Percentiles rank a stretch among this genome's conserved stretches.
These are phyloP conservation scores for Sclerotinia glacialis DNA, from an alignment of 2,329 filamentous ascomycete species.

Conservation along the genomic window DNA sequence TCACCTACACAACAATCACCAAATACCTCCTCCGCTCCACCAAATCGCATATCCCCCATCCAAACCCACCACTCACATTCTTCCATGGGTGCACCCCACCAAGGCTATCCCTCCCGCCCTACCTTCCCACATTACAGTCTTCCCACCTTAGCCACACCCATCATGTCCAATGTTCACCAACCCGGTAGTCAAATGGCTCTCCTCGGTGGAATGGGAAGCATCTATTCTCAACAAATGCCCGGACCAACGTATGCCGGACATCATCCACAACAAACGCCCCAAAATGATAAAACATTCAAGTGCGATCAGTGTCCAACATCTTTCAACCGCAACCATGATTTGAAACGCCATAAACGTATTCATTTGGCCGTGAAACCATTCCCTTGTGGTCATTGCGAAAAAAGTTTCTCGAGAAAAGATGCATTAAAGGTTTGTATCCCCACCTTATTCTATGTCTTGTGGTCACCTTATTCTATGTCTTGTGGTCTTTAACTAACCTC, in stretches of 20 bases:
- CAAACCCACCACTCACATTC: constrained; percentile 40
- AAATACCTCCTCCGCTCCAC: constrained; percentile 42
- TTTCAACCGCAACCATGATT: constrained; percentile 93
- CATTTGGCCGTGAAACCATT: constrained; percentile 95
- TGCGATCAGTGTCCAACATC: constrained; percentile 90
- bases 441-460: constrained; percentile 14
- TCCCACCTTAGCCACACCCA: constrained; percentile 61
- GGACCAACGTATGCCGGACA: constrained; percentile 59
- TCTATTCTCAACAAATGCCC: constrained; percentile 50
- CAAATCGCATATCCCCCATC: constrained; percentile 43
- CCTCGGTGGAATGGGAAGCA: constrained; percentile 49
- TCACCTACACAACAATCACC: constrained; percentile 49
- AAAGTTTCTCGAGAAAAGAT: constrained; percentile 95
- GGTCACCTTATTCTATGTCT: constrained; percentile 25
- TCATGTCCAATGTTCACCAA: constrained; percentile 76
- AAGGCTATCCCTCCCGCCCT: constrained; percentile 48
- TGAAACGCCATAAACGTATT: constrained; percentile 94
- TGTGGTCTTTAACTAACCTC: constrained; percentile 33
- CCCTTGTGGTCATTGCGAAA: constrained; percentile 86
- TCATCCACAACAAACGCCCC: constrained; percentile 49
- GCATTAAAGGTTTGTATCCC: constrained; percentile 77
- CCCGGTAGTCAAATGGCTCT: constrained; percentile 70
- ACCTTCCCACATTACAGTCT: constrained; percentile 54
- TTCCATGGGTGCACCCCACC: constrained; percentile 55
- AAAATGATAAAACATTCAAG: constrained; percentile 85